phyloP scores from a whole-genome alignment of 73 alveolate species.

The Halteria grandinella region DNA sequence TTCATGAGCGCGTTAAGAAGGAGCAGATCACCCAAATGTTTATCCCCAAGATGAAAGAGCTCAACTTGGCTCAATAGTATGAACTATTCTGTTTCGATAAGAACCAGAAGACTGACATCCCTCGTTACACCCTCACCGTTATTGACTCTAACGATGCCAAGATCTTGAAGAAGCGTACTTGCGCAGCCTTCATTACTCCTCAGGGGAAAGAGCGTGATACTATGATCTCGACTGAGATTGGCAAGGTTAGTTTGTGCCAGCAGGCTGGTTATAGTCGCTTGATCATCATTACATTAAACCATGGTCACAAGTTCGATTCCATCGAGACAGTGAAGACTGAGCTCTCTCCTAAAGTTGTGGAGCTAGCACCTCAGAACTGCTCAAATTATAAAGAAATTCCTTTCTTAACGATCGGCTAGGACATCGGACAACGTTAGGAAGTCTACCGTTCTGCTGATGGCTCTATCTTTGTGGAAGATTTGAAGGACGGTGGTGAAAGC shows the following conservation, averaged over 20 bases:
- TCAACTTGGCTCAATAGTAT: conserved; percentile 1
- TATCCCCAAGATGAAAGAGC: conserved; percentile 9
- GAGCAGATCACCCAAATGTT: conserved; percentile 13
- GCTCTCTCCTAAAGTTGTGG: conserved; percentile 40
- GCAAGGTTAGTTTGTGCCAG: conserved; percentile 3
- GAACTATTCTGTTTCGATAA: conserved; percentile 32
- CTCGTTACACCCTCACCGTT: conserved; percentile 36
- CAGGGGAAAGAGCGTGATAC: conserved; percentile 54
- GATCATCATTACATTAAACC: conserved; percentile 30
- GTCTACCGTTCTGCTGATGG: conserved; percentile 30
- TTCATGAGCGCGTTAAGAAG: conserved; percentile 20
- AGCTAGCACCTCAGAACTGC: conserved; percentile 26
- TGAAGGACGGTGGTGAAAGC: background rate
- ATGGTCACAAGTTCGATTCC: conserved; percentile 50
- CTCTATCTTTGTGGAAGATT: conserved; percentile 36
- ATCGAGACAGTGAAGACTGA: conserved; percentile 34
- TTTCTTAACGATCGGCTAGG: conserved; percentile 24
- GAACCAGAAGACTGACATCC: background rate
- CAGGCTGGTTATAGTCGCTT: conserved; percentile 40
- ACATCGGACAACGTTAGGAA: conserved; percentile 19
- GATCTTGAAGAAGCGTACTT: conserved; percentile 38
- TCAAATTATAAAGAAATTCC: conserved; percentile 43
- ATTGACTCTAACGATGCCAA: conserved; percentile 41
- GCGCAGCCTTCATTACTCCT: conserved; percentile 57
- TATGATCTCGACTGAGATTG: conserved; percentile 37